A percentile compares a stretch with the other conserved stretches of the same genome.
Conservation (phyloP, 2,329 filamentous ascomycete genomes). For the Penicillium vulpinum region DNA sequence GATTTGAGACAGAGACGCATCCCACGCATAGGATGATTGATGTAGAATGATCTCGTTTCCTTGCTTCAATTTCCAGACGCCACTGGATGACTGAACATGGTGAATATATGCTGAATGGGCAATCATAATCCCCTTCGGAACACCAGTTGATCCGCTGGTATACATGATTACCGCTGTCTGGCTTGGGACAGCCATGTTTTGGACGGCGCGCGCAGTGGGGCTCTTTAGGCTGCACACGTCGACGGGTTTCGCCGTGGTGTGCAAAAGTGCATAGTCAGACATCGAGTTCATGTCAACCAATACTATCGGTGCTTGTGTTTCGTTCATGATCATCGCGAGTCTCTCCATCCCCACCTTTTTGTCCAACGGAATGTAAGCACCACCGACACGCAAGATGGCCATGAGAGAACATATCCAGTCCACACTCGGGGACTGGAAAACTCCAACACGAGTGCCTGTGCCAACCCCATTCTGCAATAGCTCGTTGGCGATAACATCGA, state of each 20-base stretch:
- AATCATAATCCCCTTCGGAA: conserved; percentile 17
- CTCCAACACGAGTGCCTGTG: conserved; percentile 34
- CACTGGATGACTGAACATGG: conserved; percentile 14
- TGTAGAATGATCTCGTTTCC: conserved; percentile 20
- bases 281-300: conserved; percentile 11
- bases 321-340: conserved; percentile 22
- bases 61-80: conserved; percentile 5
- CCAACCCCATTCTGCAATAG: conserved; percentile 22
- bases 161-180: conserved; percentile 18
- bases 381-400: conserved; percentile 34
- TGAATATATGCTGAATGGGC: conserved; percentile 15
- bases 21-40: conserved; percentile 27
- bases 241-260: conserved; percentile 1
- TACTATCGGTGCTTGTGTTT: conserved; percentile 11
- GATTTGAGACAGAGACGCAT: conserved; percentile 25
- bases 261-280: conserved; percentile 5
- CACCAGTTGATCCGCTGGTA: conserved; percentile 26
- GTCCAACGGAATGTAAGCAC: conserved; percentile 39
- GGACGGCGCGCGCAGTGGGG: neutral
- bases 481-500: conserved; percentile 37
- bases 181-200: conserved; percentile 7
- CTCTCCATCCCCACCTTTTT: conserved; percentile 25
- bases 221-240: conserved; percentile 2
- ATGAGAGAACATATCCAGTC: conserved; percentile 35
- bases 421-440: conserved; percentile 42